Evolutionary conservation across 192 early-diverging fungal genomes (phyloP).

Genomic region (Pilobolus umbonatus): DNA sequence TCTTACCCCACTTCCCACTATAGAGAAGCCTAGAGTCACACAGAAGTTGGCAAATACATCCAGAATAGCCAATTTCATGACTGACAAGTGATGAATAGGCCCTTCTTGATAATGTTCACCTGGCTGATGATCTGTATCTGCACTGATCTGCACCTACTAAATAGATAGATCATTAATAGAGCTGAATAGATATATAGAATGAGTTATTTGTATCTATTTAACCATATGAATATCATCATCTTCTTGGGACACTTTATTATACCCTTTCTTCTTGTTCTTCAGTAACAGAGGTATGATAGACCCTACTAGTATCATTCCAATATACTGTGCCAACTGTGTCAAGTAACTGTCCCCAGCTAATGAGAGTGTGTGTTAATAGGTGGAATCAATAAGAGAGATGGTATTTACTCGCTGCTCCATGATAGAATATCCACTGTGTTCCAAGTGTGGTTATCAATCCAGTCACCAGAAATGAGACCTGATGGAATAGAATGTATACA

Average conservation of each 20-base stretch:
- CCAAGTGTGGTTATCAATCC: slow-evolving; percentile 51
- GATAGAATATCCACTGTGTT: slow-evolving; percentile 53
- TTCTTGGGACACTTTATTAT: slow-evolving; percentile 4
- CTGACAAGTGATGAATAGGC: slow-evolving; percentile 21
- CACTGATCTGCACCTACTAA: slow-evolving; percentile 17
- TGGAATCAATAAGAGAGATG: background rate
- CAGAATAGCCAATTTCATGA: slow-evolving; percentile 36
- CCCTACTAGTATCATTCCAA: slow-evolving; percentile 38
- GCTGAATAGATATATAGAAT: background rate
- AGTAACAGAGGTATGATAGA: slow-evolving; percentile 32
- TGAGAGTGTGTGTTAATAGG: background rate
- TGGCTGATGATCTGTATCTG: slow-evolving; percentile 16
- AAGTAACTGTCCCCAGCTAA: slow-evolving; percentile 33
- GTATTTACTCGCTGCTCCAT: slow-evolving; percentile 53
- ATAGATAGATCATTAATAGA: background rate
- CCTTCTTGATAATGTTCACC: slow-evolving; percentile 25
- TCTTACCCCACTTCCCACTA: slow-evolving; percentile 57
- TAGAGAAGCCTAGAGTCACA: slow-evolving; percentile 52
- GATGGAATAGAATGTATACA: slow-evolving; percentile 30
- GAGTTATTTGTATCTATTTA: too few species aligned
- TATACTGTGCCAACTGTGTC: slow-evolving; percentile 26
- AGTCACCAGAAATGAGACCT: slow-evolving; percentile 43
- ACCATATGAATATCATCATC: slow-evolving; percentile 14
- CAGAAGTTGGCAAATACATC: slow-evolving; percentile 52
- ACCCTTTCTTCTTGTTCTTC: slow-evolving; percentile 12